phyloP scores from a whole-genome alignment of 1,284 basidiomycete genomes.

The Malassezia japonica region DNA sequence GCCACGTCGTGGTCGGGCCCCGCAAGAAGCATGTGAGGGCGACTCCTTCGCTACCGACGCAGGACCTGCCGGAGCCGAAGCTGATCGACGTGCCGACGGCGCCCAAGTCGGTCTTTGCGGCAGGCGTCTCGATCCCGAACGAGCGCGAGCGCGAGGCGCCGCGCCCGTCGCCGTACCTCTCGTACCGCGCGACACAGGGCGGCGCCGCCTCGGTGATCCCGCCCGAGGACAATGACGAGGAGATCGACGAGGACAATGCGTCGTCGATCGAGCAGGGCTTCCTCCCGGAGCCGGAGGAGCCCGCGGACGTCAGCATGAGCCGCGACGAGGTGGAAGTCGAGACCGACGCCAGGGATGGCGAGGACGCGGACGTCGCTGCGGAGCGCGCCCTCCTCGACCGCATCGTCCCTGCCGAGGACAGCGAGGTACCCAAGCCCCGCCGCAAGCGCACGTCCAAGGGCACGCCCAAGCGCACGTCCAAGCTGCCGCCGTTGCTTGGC shows the following conservation, averaged over 20 bases:
- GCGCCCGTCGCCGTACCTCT: background rate
- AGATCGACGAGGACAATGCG: background rate
- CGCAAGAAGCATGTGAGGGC: background rate
- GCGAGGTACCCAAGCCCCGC: no score
- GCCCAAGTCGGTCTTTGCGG: constrained; percentile 1
- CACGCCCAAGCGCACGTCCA: background rate
- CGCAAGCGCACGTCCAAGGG: background rate
- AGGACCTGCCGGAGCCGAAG: background rate
- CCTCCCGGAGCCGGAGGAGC: background rate
- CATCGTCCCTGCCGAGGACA: background rate
- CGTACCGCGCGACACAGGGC: background rate
- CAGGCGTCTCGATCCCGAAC: background rate
- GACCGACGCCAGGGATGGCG: background rate
- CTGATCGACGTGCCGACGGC: background rate
- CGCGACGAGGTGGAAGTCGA: background rate
- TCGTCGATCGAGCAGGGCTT: constrained; percentile 4
- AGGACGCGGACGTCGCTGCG: background rate
- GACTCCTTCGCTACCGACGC: no score
- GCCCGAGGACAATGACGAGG: background rate
- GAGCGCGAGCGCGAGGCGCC: background rate
- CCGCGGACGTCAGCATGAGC: background rate
- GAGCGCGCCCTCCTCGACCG: background rate
- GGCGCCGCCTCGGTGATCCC: background rate
- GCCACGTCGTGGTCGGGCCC: background rate
- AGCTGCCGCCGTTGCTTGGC: background rate